Evolutionary conservation across 768 basidiomycete genomes (phyloP).

Genomic region (Strobilomyces dryophilus): DNA sequence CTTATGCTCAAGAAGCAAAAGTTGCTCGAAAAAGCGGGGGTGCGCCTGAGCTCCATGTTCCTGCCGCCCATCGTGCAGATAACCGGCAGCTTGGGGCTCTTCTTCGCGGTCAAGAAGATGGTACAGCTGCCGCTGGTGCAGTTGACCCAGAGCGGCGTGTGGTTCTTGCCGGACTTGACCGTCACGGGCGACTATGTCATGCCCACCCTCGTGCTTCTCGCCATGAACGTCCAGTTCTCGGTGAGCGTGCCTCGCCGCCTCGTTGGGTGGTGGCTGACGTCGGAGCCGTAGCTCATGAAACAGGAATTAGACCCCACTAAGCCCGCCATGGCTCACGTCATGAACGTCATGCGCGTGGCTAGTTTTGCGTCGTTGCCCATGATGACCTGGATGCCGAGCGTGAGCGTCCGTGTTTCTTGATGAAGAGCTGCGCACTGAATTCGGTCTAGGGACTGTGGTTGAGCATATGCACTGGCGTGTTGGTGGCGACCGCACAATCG

Average conservation of each 20-base stretch:
- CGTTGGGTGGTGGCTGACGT: neutral
- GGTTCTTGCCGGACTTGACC: conserved; percentile 74
- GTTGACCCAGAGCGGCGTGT: conserved; percentile 70
- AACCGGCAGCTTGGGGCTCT: conserved; percentile 74
- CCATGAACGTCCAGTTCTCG: conserved; percentile 66
- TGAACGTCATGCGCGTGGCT: conserved; percentile 63
- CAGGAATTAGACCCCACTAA: conserved; percentile 50
- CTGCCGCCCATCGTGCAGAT: conserved; percentile 63
- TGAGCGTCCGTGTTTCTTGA: conserved; percentile 34
- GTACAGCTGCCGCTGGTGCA: conserved; percentile 69
- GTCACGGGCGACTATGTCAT: conserved; percentile 75
- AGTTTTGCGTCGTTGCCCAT: conserved; percentile 49
- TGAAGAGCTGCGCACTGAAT: neutral
- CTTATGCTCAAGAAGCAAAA: conserved; percentile 42
- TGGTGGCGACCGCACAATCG: conserved; percentile 45
- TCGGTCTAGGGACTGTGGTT: conserved; percentile 49
- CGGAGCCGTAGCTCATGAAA: conserved; percentile 37
- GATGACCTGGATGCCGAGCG: conserved; percentile 60
- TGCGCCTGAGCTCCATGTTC: conserved; percentile 54
- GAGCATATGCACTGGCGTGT: conserved; percentile 52
- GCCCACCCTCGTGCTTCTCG: conserved; percentile 53
- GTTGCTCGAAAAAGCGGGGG: conserved; percentile 62
- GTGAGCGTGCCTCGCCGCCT: conserved; percentile 38
- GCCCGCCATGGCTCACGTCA: conserved; percentile 58
- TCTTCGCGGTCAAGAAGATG: conserved; percentile 76